Evolutionary conservation across 164 flowering plant genomes (phyloP).

Genomic region (Akebia trifoliata): DNA sequence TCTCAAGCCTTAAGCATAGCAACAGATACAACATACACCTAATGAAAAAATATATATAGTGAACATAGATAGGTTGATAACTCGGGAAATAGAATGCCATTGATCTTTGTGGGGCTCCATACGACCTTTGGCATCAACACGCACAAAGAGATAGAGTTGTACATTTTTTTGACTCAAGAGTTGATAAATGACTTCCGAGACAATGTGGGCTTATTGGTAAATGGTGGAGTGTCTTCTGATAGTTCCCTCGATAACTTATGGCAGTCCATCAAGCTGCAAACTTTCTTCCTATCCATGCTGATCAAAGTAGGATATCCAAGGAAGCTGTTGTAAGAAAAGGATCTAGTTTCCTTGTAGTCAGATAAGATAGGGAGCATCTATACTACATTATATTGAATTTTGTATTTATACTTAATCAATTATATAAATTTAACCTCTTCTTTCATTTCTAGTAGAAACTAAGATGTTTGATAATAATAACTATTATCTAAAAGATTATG

Average conservation of each 20-base stretch:
- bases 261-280: slow-evolving; percentile 91
- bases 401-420: no score
- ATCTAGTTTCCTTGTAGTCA: not conserved
- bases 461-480: no score
- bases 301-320: slow-evolving; percentile 62
- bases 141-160: slow-evolving; percentile 47
- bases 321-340: slow-evolving; percentile 43
- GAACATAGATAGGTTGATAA: slow-evolving; percentile 5
- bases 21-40: slow-evolving; percentile 7
- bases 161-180: slow-evolving; percentile 71
- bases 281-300: slow-evolving; percentile 80
- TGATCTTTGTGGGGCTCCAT: slow-evolving; percentile 53
- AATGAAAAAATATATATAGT: not conserved
- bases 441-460: no score
- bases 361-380: not conserved
- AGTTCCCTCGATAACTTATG: slow-evolving; percentile 73
- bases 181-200: slow-evolving; percentile 73
- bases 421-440: no score
- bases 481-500: not conserved
- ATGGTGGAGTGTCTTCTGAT: slow-evolving; percentile 15
- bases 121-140: slow-evolving; percentile 50
- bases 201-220: slow-evolving; percentile 58
- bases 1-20: slow-evolving; percentile 15
- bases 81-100: slow-evolving; percentile 86
- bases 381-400: no score